Evolutionary conservation across 2,329 filamentous ascomycete species (phyloP), one percentile per base, ranked within the genome.

Genomic region (Sporothrix curviconia): DNA sequence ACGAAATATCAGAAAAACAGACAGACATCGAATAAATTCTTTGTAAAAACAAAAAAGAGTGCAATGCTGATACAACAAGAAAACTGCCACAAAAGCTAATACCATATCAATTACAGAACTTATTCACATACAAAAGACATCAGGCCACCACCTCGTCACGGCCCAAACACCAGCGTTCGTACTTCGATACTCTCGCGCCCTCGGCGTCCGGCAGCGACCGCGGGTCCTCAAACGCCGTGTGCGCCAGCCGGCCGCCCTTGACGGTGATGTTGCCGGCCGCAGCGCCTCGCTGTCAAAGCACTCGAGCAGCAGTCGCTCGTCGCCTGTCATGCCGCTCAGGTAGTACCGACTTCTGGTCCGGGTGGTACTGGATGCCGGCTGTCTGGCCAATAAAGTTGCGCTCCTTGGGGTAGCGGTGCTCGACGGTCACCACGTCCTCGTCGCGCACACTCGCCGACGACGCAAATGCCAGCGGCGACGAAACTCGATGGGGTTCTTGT

Each of bases 121-220:
- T n/a, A n/a, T n/a, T n/a, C n/a, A n/a, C 5, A 32, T 32, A 32
- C 39, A 51, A 22, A 30, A 25, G 12, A 28, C 24, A 30, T 39
- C 17, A 51, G 3, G 4, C n/a, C 15, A 40, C 34, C 19, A 39
- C 28, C 9, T 14, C 11, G 17, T 73, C 62, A 80, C 14, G 78
- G 75, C 0, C 87, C 88, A 77, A 96, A 95, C 0, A 96, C 87
- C 70, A 96, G 76, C 36, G 89, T 85, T 64, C 92, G 80, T 15
- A 96, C 88, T 71, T 96, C 92, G 68, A 96, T 95, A 68, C 90
- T 95, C 76, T 95, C 89, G 63, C 91, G 79, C 81, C 81, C 62
- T 84, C 83, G 4, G 87, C 89, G 46, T 85, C 87, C 17, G 78
- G 73, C 3, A 84, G 81, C 1, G 87, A 90, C 59, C 85, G 76